A percentile compares a stretch with the other conserved stretches of the same genome.
Conservation (phyloP, 371 early-diverging fungal genomes). For the Mucor ambiguus region DNA sequence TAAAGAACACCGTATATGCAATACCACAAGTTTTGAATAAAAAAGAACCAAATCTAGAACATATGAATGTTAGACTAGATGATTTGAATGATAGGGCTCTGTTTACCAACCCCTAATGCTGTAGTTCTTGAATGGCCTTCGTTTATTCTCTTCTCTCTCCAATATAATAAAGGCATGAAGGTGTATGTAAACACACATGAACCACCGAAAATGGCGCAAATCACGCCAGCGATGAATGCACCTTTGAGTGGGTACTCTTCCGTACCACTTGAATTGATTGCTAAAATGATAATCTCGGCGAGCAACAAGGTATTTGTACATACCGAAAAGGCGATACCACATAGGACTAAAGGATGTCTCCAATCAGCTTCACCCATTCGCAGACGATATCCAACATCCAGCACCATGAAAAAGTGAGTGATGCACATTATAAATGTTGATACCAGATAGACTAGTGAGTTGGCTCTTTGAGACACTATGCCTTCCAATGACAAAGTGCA, state of each 20-base stretch:
- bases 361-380: conserved; percentile 2
- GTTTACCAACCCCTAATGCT: conserved; percentile 18
- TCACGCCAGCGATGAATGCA: conserved; percentile 10
- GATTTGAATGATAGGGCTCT: background rate
- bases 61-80: background rate
- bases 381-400: conserved; percentile 18
- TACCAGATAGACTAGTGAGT: conserved; percentile 10
- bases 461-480: background rate
- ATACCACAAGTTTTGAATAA: conserved; percentile 20
- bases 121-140: conserved; percentile 20
- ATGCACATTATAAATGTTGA: conserved; percentile 15
- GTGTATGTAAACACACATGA: conserved; percentile 18
- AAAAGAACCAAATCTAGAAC: conserved; percentile 22
- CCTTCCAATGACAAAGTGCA: conserved; percentile 10
- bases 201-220: conserved; percentile 9
- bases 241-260: conserved; percentile 7
- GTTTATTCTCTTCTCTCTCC: conserved; percentile 13
- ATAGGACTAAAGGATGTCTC: conserved; percentile 16
- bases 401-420: conserved; percentile 20
- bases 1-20: conserved; percentile 15
- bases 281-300: conserved; percentile 8
- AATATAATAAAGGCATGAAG: conserved; percentile 20
- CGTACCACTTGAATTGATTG: background rate
- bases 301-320: conserved; percentile 2
- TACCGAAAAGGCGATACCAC: conserved; percentile 10